Conservation (phyloP, 495 filamentous ascomycete species). For the Podospora comata region DNA sequence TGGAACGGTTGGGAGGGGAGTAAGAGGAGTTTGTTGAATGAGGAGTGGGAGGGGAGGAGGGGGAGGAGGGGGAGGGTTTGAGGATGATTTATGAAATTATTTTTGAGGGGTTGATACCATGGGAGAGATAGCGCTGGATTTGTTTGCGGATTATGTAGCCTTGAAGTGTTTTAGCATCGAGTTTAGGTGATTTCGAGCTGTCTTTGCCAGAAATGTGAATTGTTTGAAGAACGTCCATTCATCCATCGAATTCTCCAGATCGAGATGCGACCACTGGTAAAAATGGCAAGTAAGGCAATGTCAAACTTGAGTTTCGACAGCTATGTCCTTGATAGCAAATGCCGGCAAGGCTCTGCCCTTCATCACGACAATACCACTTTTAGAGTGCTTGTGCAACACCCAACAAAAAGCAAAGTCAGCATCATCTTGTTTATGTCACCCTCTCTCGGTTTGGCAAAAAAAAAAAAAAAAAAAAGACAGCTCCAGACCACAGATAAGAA, state of each 20-base stretch:
- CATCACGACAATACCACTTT: background rate
- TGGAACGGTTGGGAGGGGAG: background rate
- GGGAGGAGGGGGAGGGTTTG: background rate
- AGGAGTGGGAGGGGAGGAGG: constrained; percentile 8
- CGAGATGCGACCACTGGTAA: too few relatives aligned
- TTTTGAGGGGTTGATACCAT: background rate
- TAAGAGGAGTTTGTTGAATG: background rate
- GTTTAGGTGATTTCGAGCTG: too few relatives aligned
- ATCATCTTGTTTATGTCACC: background rate
- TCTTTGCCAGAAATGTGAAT: too few relatives aligned
- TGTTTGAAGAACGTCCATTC: too few relatives aligned
- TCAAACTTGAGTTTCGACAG: too few relatives aligned
- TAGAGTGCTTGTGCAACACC: background rate
- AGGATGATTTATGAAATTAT: background rate
- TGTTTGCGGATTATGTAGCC: background rate
- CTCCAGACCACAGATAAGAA: background rate
- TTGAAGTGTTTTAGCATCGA: too few relatives aligned
- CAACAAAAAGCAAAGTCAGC: background rate
- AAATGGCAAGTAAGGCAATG: too few relatives aligned
- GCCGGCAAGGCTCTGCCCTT: background rate
- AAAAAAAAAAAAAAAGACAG: background rate
- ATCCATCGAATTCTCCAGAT: too few relatives aligned
- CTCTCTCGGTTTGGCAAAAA: background rate
- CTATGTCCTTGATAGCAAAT: background rate
- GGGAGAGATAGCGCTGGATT: background rate